Percentiles rank a stretch among this genome's conserved stretches.
These are phyloP conservation scores for Zymoseptoria brevis DNA, from an alignment of 2,329 filamentous ascomycete genomes.

Conservation along the genomic window DNA sequence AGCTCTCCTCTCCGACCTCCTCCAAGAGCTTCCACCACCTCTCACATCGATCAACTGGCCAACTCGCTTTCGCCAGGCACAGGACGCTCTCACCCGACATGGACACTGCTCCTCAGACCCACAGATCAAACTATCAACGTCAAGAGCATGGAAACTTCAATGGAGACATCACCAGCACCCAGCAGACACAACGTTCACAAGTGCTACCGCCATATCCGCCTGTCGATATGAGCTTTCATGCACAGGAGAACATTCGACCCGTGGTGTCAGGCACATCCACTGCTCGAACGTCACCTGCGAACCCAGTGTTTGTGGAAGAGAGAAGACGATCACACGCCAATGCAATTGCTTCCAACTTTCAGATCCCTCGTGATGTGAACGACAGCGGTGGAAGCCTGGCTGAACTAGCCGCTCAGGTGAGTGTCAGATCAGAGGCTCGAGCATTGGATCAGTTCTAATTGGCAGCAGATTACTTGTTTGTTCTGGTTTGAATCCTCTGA, in stretches of 20 bases:
- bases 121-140: slow-evolving; percentile 16
- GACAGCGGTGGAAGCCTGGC: slow-evolving; percentile 66
- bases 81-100: slow-evolving; percentile 32
- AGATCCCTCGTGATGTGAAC: slow-evolving; percentile 69
- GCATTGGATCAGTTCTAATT: neutral
- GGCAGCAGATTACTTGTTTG: slow-evolving; percentile 73
- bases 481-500: slow-evolving; percentile 94
- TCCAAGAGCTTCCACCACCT: slow-evolving; percentile 4
- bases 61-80: slow-evolving; percentile 12
- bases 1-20: slow-evolving; percentile 10
- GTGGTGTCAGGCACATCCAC: neutral
- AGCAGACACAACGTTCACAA: slow-evolving; percentile 18
- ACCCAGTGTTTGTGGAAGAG: slow-evolving; percentile 9
- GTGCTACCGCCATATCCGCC: slow-evolving; percentile 11
- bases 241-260: neutral
- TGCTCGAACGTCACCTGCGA: slow-evolving; percentile 17
- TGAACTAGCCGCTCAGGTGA: slow-evolving; percentile 75
- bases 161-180: slow-evolving; percentile 13
- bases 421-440: slow-evolving; percentile 22
- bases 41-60: slow-evolving; percentile 15
- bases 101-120: slow-evolving; percentile 20
- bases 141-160: slow-evolving; percentile 24
- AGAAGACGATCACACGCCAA: slow-evolving; percentile 25
- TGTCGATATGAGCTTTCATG: slow-evolving; percentile 4
- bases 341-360: slow-evolving; percentile 47